Conservation (phyloP, 2,329 filamentous ascomycete species). For the Hypoxylon sp. region DNA sequence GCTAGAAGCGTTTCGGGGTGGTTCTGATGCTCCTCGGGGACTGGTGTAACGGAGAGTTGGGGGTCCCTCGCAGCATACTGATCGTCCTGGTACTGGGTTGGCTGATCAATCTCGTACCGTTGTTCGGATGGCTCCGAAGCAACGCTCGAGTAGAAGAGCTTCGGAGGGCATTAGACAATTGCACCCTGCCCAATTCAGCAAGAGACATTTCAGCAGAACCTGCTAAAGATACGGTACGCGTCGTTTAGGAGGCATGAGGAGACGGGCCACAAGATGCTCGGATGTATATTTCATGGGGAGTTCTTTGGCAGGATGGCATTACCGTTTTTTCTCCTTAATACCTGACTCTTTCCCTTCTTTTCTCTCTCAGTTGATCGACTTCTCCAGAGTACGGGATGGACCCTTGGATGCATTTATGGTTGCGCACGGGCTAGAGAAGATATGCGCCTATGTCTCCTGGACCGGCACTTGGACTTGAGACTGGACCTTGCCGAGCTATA, state of each 20-base stretch:
- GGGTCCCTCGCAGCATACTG: slow-evolving; percentile 19
- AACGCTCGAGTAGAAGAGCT: slow-evolving; percentile 1
- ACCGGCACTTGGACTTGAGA: slow-evolving; percentile 30
- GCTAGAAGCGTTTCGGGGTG: slow-evolving; percentile 51
- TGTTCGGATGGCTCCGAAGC: slow-evolving; percentile 18
- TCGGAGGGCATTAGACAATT: slow-evolving; percentile 1
- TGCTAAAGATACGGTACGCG: slow-evolving; percentile 21
- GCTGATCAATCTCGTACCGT: slow-evolving; percentile 12
- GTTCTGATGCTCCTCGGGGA: slow-evolving; percentile 26
- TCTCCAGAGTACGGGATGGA: slow-evolving; percentile 31
- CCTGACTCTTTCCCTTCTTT: slow-evolving; percentile 41
- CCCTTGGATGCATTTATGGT: slow-evolving; percentile 36
- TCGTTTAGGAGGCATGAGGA: slow-evolving; percentile 29
- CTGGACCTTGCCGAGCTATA: slow-evolving; percentile 36
- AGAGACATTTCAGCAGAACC: background rate
- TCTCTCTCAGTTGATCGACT: slow-evolving; percentile 27
- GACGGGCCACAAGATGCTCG: slow-evolving; percentile 24
- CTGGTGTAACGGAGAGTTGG: slow-evolving; percentile 27
- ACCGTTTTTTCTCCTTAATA: slow-evolving; percentile 48
- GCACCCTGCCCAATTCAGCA: background rate
- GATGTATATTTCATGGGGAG: slow-evolving; percentile 44
- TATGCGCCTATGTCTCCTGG: slow-evolving; percentile 26
- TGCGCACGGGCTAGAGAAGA: slow-evolving; percentile 17
- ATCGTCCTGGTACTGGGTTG: slow-evolving; percentile 17
- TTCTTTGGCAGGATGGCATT: slow-evolving; percentile 42